Evolutionary conservation across 345 rosid genomes (phyloP).

Genomic region (Laguncularia racemosa): DNA sequence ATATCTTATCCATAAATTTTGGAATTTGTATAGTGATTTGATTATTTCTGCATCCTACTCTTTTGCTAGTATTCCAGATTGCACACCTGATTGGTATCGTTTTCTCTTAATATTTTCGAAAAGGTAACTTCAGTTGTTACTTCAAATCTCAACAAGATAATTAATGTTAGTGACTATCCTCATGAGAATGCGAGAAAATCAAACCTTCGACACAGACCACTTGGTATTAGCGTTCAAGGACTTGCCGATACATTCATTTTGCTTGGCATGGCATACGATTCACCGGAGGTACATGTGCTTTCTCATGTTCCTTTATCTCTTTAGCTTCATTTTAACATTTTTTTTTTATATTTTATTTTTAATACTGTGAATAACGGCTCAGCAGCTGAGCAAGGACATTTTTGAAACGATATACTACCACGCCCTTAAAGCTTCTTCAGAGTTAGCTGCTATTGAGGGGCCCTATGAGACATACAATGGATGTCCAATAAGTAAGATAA

Average conservation of each 20-base stretch:
- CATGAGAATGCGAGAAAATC: constrained; percentile 81
- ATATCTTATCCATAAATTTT: constrained; percentile 1
- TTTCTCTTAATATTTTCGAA: background rate
- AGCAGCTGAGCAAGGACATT: constrained; percentile 76
- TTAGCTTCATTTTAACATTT: background rate
- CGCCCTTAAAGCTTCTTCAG: constrained; percentile 70
- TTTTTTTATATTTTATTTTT: constrained; percentile 13
- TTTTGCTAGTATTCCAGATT: too few species aligned
- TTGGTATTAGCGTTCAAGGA: constrained; percentile 93
- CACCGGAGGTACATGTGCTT: constrained; percentile 52
- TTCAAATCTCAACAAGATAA: constrained; percentile 73
- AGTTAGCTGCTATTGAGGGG: constrained; percentile 61
- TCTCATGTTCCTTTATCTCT: background rate
- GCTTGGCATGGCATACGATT: constrained; percentile 89
- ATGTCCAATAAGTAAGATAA: constrained; percentile 92
- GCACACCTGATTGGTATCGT: too few species aligned
- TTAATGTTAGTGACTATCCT: constrained; percentile 85
- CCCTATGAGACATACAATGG: constrained; percentile 74
- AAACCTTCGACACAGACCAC: constrained; percentile 76
- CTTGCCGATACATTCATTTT: constrained; percentile 89
- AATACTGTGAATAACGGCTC: constrained; percentile 46
- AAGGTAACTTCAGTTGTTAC: constrained; percentile 70
- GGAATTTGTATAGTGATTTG: too few species aligned
- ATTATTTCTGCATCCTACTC: too few species aligned
- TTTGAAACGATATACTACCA: constrained; percentile 91